Evolutionary conservation across 23 red algal genomes (phyloP).

Genomic region (Gracilaria vermiculophylla): DNA sequence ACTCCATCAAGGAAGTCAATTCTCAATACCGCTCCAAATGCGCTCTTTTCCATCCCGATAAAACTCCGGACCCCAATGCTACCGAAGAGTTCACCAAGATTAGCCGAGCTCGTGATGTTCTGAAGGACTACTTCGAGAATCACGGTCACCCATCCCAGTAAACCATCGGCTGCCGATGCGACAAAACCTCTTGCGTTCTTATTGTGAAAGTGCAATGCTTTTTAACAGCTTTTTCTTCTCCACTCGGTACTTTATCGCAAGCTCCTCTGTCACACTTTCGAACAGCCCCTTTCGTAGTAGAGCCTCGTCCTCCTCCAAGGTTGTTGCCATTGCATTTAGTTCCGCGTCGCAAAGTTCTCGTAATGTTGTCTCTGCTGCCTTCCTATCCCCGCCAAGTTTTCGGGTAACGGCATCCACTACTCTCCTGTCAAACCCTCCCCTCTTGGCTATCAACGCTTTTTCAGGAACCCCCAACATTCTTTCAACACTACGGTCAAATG

Average conservation of each 20-base stretch:
- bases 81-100: conserved; percentile 87
- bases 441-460: conserved; percentile 13
- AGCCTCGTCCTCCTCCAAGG: conserved; percentile 53
- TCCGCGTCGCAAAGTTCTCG: conserved; percentile 41
- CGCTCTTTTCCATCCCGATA: conserved; percentile 88
- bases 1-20: conserved; percentile 84
- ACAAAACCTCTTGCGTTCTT: neutral
- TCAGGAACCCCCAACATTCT: conserved; percentile 21
- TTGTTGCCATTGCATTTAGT: conserved; percentile 57
- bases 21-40: conserved; percentile 80
- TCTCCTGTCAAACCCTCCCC: conserved; percentile 42
- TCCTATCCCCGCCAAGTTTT: neutral
- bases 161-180: neutral
- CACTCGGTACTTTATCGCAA: conserved; percentile 65
- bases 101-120: conserved; percentile 78
- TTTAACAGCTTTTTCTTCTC: conserved; percentile 68
- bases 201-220: neutral
- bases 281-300: neutral
- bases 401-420: conserved; percentile 36
- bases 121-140: conserved; percentile 83
- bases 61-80: conserved; percentile 68
- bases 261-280: neutral
- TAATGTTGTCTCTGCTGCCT: conserved; percentile 33
- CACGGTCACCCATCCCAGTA: neutral
- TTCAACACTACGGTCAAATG: conserved; percentile 37